Base-by-base conservation (phyloP, 1,284 basidiomycete species). In the Ceratobasidium papillatum region DNA sequence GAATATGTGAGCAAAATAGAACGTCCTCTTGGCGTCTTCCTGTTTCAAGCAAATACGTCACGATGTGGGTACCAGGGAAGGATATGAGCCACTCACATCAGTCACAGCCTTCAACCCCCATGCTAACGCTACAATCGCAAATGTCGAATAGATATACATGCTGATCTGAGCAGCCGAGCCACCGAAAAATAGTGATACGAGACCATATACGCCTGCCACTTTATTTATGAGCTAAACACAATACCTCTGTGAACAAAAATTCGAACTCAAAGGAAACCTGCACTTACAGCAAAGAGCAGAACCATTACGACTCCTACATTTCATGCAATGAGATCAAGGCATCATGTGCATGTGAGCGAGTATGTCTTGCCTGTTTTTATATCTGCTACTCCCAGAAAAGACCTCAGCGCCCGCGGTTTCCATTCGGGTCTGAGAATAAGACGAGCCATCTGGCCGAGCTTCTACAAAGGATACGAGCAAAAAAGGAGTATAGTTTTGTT, bases 201-300 rank as follows among this genome's bases (percentile, higher is more conserved):
- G 89, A 69, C 97, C 97, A 81, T 98, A 99, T 19, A 99, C 89
- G 74, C 97, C 97, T 17, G 97, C 97, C 69, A 96, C 96, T 84
- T 99, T 99, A 88, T 99, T 99, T 79, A 99, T 88, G 68, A 98
- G 86, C 94, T 95, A 78, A n/a, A 14, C 56, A 43, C 74, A 54
- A 56, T 45, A 17, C 25, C 43, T 34, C 5, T 32, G 75, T 69
- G 5, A 69, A 52, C 66, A 56, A 43, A 12, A 30, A 11, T 41
- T 30, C 8, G 36, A 19, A 11, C 68, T 63, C 65, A 76, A 22
- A 76, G 47, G 47, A 34, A 41, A 9, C 27, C 32, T 17, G 74
- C 73, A 32, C 91, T 76, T 77, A 96, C 93, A 30, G 92, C 94
- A 79, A 98, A 97, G 69, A 96, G 86, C 19, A 96, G 86, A 75